Percentiles rank a stretch among this genome's conserved stretches.
These are phyloP conservation scores for Allium fistulosum DNA, from an alignment of 106 monocot genomes.

Conservation along the genomic window DNA sequence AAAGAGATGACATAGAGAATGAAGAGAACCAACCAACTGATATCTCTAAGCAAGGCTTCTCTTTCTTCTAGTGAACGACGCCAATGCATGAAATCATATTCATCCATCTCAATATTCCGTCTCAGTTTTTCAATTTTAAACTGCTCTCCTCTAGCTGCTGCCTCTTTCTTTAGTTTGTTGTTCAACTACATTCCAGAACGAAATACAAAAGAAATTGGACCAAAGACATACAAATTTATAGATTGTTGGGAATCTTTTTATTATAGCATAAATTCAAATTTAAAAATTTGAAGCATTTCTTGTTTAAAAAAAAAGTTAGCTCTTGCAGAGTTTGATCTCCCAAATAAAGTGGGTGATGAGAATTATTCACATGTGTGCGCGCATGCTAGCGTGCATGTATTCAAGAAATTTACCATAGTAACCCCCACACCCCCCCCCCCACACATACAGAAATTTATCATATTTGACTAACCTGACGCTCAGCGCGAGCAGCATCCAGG, in stretches of 20 bases:
- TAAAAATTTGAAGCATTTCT: too few species aligned
- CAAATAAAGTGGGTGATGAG: too few species aligned
- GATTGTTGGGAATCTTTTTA: too few species aligned
- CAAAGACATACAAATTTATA: not conserved
- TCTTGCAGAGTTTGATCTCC: too few species aligned
- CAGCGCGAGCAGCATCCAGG: constrained; percentile 83
- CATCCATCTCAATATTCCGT: constrained; percentile 86
- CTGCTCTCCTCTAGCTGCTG: constrained; percentile 67
- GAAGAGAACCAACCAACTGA: constrained; percentile 51
- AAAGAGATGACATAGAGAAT: not conserved
- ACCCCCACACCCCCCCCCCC: too few species aligned
- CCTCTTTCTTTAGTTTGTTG: constrained; percentile 71
- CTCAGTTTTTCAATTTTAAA: constrained; percentile 41
- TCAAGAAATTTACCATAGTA: too few species aligned
- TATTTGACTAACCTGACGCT: constrained; percentile 57
- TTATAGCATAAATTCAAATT: too few species aligned
- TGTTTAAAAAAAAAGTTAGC: too few species aligned
- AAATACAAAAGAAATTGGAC: not conserved
- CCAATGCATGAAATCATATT: constrained; percentile 89
- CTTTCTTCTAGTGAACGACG: constrained; percentile 82
- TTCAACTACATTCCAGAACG: constrained; percentile 34
- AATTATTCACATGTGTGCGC: too few species aligned
- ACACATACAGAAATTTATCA: too few species aligned
- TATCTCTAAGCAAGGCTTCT: constrained; percentile 91
- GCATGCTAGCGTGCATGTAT: too few species aligned